Base-by-base conservation (phyloP, 2,329 filamentous ascomycete species). In the Pseudomassariella vexata region DNA sequence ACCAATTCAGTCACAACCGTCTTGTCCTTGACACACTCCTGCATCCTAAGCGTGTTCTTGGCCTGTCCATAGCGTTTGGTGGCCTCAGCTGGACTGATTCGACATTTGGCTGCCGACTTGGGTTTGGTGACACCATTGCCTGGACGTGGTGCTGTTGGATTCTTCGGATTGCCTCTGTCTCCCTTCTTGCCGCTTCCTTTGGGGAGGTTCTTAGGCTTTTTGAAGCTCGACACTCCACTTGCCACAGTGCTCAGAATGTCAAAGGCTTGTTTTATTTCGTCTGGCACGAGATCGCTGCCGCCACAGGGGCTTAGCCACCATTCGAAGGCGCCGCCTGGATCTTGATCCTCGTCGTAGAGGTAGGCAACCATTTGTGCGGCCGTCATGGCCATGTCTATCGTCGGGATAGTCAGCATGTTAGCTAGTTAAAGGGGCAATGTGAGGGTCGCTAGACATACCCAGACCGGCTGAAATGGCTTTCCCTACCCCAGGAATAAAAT, bases 301-400 rank as follows among this genome's bases (percentile, higher is more conserved):
- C 42, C 38, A 21, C 40, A 45, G 10, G 40, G 38, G 24, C 30
- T 41, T 7, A 43, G 20, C 42, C 42, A 45, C 38, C 35, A 41
- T n/a, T 38, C 33, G 12, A 42, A 43, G 4, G 42, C 40, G 8
- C 36, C 38, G 7, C 31, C 28, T 2, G 40, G 40, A 9, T 38
- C 38, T 28, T 44, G 28, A 21, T 40, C 35, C 5, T 31, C 30
- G 6, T 33, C 27, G 16, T 44, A 44, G 11, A 33, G 17, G 19
- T 44, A 42, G 8, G 30, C 21, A 12, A 32, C 35, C 16, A 39
- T 30, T 15, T 44, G 35, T 5, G 34, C 34, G 9, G 28, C 34
- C 16, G 28, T 28, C 11, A 24, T 28, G 3, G 18, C 15, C 28
- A 32, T 28, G 9, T 28, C 24, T 36, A 12, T 19, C n/a, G n/a